phyloP scores from a whole-genome alignment of 2,329 filamentous ascomycete species.

The Waltergamsia citrina region DNA sequence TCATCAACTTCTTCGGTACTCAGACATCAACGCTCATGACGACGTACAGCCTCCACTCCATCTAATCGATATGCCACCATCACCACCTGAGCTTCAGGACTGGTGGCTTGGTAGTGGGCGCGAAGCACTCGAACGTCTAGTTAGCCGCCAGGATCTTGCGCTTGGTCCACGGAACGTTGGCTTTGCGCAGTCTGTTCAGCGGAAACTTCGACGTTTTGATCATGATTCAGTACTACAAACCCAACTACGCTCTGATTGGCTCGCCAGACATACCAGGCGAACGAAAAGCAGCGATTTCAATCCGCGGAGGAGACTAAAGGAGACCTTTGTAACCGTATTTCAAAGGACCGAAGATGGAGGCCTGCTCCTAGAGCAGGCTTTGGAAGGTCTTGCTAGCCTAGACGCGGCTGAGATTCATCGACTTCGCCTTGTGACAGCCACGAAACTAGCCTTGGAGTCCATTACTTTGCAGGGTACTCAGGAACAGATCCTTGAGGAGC shows the following conservation, averaged over 20 bases:
- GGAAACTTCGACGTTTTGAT: conserved; percentile 20
- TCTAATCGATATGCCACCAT: conserved; percentile 16
- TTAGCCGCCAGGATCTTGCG: conserved; percentile 10
- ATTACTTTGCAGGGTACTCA: conserved; percentile 6
- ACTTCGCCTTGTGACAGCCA: conserved; percentile 13
- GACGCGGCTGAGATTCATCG: conserved; percentile 22
- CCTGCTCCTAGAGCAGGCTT: conserved; percentile 12
- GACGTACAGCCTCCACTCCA: not conserved
- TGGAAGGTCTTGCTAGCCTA: conserved; percentile 20
- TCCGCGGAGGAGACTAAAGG: conserved; percentile 15
- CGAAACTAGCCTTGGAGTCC: conserved; percentile 9
- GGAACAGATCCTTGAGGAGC: conserved; percentile 14
- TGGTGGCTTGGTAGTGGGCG: conserved; percentile 21
- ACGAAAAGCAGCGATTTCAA: conserved; percentile 13
- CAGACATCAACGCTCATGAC: not conserved
- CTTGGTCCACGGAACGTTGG: conserved; percentile 16
- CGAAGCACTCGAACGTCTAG: conserved; percentile 14
- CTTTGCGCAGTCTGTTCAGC: conserved; percentile 19
- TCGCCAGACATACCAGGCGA: conserved; percentile 8
- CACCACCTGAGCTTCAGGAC: conserved; percentile 18
- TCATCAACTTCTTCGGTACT: not conserved
- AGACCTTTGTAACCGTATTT: conserved; percentile 16
- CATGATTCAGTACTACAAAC: conserved; percentile 11
- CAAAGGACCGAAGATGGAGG: conserved; percentile 14
- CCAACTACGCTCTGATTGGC: conserved; percentile 11